Evolutionary conservation across 2,329 filamentous ascomycete species (phyloP), one percentile per base, ranked within the genome.

Genomic region (Alternaria hordeiaustralica): DNA sequence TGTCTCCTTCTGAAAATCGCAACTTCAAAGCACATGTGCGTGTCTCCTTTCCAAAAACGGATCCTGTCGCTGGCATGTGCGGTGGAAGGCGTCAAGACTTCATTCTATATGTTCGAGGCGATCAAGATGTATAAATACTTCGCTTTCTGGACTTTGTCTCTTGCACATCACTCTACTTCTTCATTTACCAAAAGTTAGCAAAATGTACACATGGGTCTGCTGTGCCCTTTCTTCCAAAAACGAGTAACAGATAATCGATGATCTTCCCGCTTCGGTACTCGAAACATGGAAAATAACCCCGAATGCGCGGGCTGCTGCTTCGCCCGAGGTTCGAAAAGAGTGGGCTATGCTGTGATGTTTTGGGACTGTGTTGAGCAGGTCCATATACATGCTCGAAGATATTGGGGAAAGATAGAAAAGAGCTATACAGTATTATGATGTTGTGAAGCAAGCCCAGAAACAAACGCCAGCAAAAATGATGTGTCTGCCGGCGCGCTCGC

Each of bases 211-310:
- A 41, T 41, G 33, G 8, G 0, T 18, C 33, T 41, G 15, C 8
- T 41, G 0, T 41, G 15, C 36, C 0, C 36, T 41, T 41, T 41
- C 36, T 6, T 41, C 33, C 15, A 41, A 36, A 33, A 28, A 9
- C 4, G 3, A 2, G 4, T 11, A 5, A 0, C 10, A 28, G 21
- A 5, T 8, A 5, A 2, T 3, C 1, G 0, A 30, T 36, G 30
- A 6, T 4, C 5, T 3, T 36, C 4, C 8, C 2, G 33, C 8
- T 10, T 8, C 15, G 15, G 15, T 8, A 41, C 33, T 41, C 15
- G n/a, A n/a, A 33, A n/a, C n/a, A n/a, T n/a, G n/a, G n/a, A n/a
- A n/a, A n/a, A n/a, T n/a, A n/a, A n/a, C n/a, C n/a, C n/a, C n/a
- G n/a, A n/a, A 28, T 28, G 26, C 10, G 30, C 30, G 30, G 30